Conservation (phyloP, 306 rosid genomes). For the Inga leiocalycina region DNA sequence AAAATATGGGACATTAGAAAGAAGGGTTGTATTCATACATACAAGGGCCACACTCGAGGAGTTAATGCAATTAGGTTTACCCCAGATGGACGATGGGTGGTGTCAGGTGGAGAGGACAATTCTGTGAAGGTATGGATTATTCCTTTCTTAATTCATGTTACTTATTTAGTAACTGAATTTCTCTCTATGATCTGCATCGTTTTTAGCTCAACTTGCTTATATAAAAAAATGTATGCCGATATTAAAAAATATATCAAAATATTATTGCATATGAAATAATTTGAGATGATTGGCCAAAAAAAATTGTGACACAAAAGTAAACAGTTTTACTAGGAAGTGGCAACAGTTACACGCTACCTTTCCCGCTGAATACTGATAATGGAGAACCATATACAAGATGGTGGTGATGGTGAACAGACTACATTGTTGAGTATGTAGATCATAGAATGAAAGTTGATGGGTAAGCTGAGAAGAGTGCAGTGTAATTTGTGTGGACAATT, state of each 20-base stretch:
- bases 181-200: conserved; percentile 11
- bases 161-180: conserved; percentile 27
- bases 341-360: background rate
- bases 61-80: conserved; percentile 97
- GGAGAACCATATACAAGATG: background rate
- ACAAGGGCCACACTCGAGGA: conserved; percentile 99
- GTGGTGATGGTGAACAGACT: background rate
- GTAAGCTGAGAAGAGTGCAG: background rate
- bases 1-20: conserved; percentile 99
- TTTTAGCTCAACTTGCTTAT: conserved; percentile 16
- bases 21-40: conserved; percentile 98
- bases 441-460: conserved; percentile 17
- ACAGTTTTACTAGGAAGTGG: background rate
- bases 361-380: background rate
- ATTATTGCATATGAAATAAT: background rate
- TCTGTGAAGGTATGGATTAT: conserved; percentile 81
- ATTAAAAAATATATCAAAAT: conserved; percentile 10
- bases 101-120: conserved; percentile 99
- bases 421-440: conserved; percentile 13
- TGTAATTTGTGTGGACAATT: conserved; percentile 5
- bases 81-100: conserved; percentile 99
- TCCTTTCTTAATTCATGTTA: conserved; percentile 24
- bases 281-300: background rate
- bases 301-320: background rate
- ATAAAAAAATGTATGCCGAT: background rate